Conservation (phyloP, 1,284 basidiomycete species). For the Tylopilus orsonianus region DNA sequence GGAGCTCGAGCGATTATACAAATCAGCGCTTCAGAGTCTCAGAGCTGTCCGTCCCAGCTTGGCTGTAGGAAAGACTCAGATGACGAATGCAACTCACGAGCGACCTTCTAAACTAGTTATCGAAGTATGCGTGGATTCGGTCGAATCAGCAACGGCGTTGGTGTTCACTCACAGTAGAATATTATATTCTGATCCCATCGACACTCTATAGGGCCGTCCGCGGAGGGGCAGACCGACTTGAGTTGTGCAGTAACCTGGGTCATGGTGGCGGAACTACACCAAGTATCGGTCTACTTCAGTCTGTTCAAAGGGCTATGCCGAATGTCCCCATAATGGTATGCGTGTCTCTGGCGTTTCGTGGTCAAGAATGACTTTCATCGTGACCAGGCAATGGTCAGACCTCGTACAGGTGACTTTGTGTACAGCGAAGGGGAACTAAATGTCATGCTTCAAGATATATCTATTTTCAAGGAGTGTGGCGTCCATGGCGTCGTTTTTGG, state of each 20-base stretch:
- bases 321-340: conserved; percentile 68
- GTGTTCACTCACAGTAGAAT: conserved; percentile 28
- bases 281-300: conserved; percentile 63
- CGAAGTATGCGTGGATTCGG: conserved; percentile 80
- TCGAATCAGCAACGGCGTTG: conserved; percentile 69
- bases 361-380: background rate
- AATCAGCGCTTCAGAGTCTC: no score
- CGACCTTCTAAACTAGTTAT: conserved; percentile 38
- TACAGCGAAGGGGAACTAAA: conserved; percentile 64
- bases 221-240: conserved; percentile 73
- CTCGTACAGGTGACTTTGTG: conserved; percentile 73
- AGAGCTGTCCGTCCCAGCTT: no score
- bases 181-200: conserved; percentile 9
- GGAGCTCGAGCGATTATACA: no score
- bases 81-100: conserved; percentile 8
- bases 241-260: conserved; percentile 73
- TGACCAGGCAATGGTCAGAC: conserved; percentile 74
- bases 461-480: conserved; percentile 52
- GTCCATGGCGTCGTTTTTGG: conserved; percentile 74
- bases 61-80: background rate
- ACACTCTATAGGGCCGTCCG: conserved; percentile 52
- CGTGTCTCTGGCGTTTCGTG: conserved; percentile 27
- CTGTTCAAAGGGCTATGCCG: conserved; percentile 48
- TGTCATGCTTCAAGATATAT: conserved; percentile 74
- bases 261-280: conserved; percentile 80